phyloP scores from a whole-genome alignment of 164 flowering plant species.

The Vitis labrusca region DNA sequence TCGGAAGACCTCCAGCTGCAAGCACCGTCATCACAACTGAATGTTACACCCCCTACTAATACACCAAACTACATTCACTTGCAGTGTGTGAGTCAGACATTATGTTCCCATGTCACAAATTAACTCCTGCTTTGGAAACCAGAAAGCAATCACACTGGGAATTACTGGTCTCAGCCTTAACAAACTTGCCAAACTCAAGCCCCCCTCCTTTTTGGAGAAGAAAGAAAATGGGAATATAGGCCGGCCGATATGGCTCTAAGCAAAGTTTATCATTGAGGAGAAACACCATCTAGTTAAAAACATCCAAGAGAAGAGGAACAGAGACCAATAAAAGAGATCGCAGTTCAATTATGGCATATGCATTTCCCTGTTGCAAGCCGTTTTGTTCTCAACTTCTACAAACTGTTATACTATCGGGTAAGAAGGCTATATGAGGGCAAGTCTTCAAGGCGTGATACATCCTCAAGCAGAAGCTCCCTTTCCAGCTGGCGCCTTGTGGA shows the following conservation, averaged over 20 bases:
- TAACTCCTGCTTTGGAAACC: not conserved
- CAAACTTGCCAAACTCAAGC: slow-evolving; percentile 4
- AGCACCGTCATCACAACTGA: no score
- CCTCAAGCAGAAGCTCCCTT: slow-evolving; percentile 67
- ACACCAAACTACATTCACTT: no score
- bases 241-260: not conserved
- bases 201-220: not conserved
- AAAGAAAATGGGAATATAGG: slow-evolving; percentile 1
- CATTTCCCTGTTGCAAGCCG: not conserved
- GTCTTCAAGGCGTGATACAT: slow-evolving; percentile 59
- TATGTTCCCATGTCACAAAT: no score
- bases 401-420: slow-evolving; percentile 21
- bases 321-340: not conserved
- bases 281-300: slow-evolving; percentile 7
- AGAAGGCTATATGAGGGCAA: slow-evolving; percentile 72
- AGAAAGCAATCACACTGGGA: not conserved
- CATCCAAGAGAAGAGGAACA: not conserved
- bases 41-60: no score
- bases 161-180: not conserved
- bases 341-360: not conserved
- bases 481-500: slow-evolving; percentile 72
- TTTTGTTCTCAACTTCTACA: slow-evolving; percentile 4
- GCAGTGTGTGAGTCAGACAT: no score
- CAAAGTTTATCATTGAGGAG: not conserved
- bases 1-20: no score